Base-by-base conservation (phyloP, 2,329 filamentous ascomycete genomes). In the Geosmithia flava region DNA sequence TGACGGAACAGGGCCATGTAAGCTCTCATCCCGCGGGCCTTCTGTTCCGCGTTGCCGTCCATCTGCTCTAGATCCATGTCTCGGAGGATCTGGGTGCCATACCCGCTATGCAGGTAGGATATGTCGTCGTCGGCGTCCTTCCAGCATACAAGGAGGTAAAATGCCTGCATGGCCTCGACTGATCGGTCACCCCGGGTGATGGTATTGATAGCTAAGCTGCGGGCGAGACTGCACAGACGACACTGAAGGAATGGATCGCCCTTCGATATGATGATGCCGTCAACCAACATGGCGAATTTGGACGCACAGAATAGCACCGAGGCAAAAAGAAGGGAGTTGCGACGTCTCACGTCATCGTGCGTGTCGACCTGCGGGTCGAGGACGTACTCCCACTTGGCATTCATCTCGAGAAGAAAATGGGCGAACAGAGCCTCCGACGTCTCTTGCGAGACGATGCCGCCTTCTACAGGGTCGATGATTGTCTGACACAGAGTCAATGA, bases 81-180 rank as follows among this genome's bases (percentile, higher is more conserved):
- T 20, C 51, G 50, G 11, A 54, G 50, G 8, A 52, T 47, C 3
- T 47, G 51, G 42, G 51, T 52, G 3, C 50, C 53, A 43, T 54
- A 54, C 5, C 49, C 53, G n/a, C 48, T 53, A 29, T 54, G 51
- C 29, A 50, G 46, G 41, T 54, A 54, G 2, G 53, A 54, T 6
- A 54, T 44, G n/a, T 54, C 48, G 10, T 54, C 51, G 7, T 54
- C 53, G 37, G 48, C 44, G 46, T 54, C 53, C 37, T 54, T 54
- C 48, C 51, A 53, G 30, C 51, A 54, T 3, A 52, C 51, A 3
- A 54, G 33, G 3, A 54, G 27, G 30, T 53, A 54, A 8, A 54
- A 46, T 3, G 53, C 53, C 17, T 53, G 53, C 47, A 53, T 54
- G 2, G 49, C 48, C 16, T 53, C 53, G 7, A 54, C 49, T 3